These are phyloP conservation scores for Ceriops tagal DNA, from an alignment of 345 rosid genomes.

Conservation along the genomic window DNA sequence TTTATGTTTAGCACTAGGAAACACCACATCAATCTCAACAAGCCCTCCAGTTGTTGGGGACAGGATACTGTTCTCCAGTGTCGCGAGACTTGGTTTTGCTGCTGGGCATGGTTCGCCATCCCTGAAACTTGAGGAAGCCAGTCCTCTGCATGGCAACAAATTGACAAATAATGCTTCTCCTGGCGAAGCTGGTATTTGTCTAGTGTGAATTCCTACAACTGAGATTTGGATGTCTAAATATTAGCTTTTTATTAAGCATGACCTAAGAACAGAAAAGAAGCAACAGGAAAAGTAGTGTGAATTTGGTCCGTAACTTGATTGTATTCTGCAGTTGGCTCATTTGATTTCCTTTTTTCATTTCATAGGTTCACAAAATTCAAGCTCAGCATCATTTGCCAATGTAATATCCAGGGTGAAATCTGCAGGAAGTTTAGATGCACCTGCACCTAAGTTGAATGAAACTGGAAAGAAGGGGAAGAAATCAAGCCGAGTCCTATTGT, in stretches of 20 bases:
- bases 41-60: constrained; percentile 65
- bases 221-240: background rate
- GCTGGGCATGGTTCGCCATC: constrained; percentile 88
- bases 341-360: background rate
- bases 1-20: constrained; percentile 58
- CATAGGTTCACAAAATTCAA: constrained; percentile 52
- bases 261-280: background rate
- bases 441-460: constrained; percentile 44
- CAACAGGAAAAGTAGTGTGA: background rate
- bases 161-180: constrained; percentile 39
- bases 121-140: constrained; percentile 54
- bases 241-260: background rate
- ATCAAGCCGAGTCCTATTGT: constrained; percentile 62
- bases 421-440: constrained; percentile 32
- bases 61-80: constrained; percentile 75
- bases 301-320: background rate
- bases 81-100: constrained; percentile 87
- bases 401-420: constrained; percentile 54
- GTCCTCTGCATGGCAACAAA: constrained; percentile 25
- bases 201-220: constrained; percentile 2
- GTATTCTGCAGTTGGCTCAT: background rate
- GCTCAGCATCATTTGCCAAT: constrained; percentile 68
- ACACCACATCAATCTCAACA: constrained; percentile 43
- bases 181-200: constrained; percentile 31
- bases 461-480: constrained; percentile 77